phyloP scores from a whole-genome alignment of 106 monocot genomes.

The Allium cepa region DNA sequence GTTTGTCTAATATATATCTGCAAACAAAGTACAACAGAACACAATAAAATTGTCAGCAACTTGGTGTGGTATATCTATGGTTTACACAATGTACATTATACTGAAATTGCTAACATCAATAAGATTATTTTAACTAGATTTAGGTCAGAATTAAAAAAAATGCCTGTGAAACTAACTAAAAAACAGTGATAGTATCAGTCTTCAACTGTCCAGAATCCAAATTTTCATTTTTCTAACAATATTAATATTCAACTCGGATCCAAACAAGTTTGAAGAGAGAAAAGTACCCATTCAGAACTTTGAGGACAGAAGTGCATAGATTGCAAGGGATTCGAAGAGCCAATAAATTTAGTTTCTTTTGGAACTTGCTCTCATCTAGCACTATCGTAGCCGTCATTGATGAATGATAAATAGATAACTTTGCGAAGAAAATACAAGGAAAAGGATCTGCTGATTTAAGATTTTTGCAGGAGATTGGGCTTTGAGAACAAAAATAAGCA shows the following conservation, averaged over 20 bases:
- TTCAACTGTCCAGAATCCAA: not conserved
- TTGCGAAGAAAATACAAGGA: too few species aligned
- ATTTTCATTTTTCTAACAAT: not conserved
- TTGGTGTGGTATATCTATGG: not conserved
- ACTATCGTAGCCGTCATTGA: not conserved
- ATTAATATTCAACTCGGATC: too few species aligned
- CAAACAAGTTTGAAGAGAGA: too few species aligned
- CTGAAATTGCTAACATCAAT: too few species aligned
- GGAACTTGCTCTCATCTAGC: slow-evolving; percentile 68
- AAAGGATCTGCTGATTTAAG: too few species aligned
- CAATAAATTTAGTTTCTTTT: slow-evolving; percentile 49
- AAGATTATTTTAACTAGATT: too few species aligned
- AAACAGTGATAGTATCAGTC: not conserved
- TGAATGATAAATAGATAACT: too few species aligned
- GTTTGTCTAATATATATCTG: slow-evolving; percentile 69
- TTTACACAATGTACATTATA: too few species aligned
- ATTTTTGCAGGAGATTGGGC: too few species aligned
- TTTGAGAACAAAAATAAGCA: too few species aligned
- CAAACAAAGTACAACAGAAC: slow-evolving; percentile 3
- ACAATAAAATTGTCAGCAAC: not conserved
- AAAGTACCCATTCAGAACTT: slow-evolving; percentile 62
- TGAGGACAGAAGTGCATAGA: slow-evolving; percentile 44
- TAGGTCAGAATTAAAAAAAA: too few species aligned
- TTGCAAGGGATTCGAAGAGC: slow-evolving; percentile 77
- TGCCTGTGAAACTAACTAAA: too few species aligned